Percentiles rank a stretch among this genome's conserved stretches.
Conservation (phyloP, 108 stramenopile species). For the Craspedostauros australis region DNA sequence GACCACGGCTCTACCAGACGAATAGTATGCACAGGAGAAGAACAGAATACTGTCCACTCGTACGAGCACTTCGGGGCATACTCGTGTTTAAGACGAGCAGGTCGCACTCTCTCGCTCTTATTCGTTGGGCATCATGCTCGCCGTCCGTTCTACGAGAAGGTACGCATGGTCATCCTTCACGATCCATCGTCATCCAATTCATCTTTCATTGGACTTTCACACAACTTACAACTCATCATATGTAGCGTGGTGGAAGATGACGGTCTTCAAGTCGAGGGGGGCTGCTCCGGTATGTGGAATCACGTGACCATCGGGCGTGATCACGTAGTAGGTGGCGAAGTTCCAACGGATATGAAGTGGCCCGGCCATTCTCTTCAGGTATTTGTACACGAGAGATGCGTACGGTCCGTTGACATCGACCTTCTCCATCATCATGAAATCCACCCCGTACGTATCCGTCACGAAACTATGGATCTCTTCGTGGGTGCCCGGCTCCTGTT, state of each 20-base stretch:
- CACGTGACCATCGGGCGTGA: constrained; percentile 44
- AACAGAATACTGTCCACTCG: too few relatives aligned
- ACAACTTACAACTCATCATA: constrained; percentile 13
- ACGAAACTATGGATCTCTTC: constrained; percentile 59
- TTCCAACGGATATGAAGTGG: constrained; percentile 61
- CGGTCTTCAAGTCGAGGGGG: constrained; percentile 47
- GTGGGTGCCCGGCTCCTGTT: constrained; percentile 66
- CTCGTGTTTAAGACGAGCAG: background rate
- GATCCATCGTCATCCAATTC: background rate
- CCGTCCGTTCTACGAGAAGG: background rate
- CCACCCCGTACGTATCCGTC: constrained; percentile 44
- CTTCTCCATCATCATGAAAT: constrained; percentile 86
- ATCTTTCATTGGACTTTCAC: background rate
- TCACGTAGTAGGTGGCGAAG: constrained; percentile 74
- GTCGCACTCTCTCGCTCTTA: background rate
- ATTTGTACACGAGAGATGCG: constrained; percentile 53
- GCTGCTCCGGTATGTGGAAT: constrained; percentile 52
- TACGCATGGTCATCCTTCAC: background rate
- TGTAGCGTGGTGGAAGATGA: background rate
- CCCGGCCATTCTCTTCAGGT: constrained; percentile 59
- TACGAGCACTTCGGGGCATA: background rate
- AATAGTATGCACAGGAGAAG: too few relatives aligned
- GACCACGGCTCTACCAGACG: too few relatives aligned
- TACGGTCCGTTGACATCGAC: constrained; percentile 74
- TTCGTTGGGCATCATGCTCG: background rate